phyloP scores from a whole-genome alignment of 2,329 filamentous ascomycete genomes.

The Grosmannia huntii region DNA sequence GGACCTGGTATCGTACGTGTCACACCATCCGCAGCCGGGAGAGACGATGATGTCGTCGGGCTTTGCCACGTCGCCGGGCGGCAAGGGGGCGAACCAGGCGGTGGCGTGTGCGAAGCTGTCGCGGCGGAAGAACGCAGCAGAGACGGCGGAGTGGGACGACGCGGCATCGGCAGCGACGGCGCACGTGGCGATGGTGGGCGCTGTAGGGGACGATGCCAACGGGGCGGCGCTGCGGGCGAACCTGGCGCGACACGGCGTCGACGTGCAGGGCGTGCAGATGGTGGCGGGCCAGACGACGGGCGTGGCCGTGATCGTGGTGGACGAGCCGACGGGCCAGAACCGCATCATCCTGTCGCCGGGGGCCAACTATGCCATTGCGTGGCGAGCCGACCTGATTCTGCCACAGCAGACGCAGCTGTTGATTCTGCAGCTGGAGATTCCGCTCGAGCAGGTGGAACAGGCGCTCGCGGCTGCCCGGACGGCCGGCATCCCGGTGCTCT shows the following conservation, averaged over 20 bases:
- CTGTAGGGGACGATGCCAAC: conserved; percentile 59
- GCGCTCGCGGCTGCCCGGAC: conserved; percentile 29
- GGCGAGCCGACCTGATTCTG: conserved; percentile 18
- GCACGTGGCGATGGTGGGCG: conserved; percentile 57
- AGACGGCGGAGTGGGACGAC: conserved; percentile 19
- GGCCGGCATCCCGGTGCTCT: conserved; percentile 38
- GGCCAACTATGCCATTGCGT: conserved; percentile 44
- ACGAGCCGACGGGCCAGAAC: conserved; percentile 61
- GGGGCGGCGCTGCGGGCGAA: conserved; percentile 44
- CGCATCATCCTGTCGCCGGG: conserved; percentile 62
- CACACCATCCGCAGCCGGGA: conserved; percentile 69
- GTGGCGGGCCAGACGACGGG: conserved; percentile 42
- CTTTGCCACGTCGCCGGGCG: conserved; percentile 72
- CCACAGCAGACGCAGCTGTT: conserved; percentile 37
- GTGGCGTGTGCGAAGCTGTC: conserved; percentile 79
- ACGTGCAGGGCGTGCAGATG: conserved; percentile 38
- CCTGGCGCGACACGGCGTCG: conserved; percentile 49
- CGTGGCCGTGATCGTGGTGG: conserved; percentile 63
- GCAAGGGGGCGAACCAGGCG: conserved; percentile 94
- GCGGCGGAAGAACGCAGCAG: conserved; percentile 26
- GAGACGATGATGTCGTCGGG: conserved; percentile 74
- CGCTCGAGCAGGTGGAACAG: conserved; percentile 36
- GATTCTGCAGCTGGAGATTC: conserved; percentile 49
- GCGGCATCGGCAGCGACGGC: conserved; percentile 21
- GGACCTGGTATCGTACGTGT: conserved; percentile 80